Evolutionary conservation across 2,329 filamentous ascomycete species (phyloP).

Genomic region (Talaromyces albobiverticillius): DNA sequence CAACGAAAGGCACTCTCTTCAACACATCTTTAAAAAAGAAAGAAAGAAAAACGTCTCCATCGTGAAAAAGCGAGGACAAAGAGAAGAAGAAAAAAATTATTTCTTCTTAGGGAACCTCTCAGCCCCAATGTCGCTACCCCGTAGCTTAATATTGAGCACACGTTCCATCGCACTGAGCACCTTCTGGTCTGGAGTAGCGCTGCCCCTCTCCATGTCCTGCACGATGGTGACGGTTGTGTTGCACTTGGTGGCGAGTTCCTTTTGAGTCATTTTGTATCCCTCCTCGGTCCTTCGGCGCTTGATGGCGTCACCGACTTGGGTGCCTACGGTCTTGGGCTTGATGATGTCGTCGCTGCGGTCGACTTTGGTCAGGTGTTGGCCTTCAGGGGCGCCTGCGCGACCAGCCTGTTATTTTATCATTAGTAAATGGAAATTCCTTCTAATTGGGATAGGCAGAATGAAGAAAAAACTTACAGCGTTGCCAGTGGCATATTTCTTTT

Average conservation of each 20-base stretch:
- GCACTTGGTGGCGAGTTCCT: conserved; percentile 79
- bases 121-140: conserved; percentile 79
- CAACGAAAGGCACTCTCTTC: neutral
- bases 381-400: conserved; percentile 60
- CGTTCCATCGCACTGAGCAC: conserved; percentile 74
- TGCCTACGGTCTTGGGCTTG: conserved; percentile 89
- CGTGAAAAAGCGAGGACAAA: neutral
- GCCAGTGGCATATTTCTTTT: conserved; percentile 83
- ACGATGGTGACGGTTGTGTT: conserved; percentile 80
- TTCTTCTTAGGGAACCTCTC: conserved; percentile 79
- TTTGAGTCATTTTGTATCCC: conserved; percentile 95
- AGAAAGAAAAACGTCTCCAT: too few species aligned
- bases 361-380: conserved; percentile 95
- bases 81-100: conserved; percentile 26
- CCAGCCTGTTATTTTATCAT: conserved; percentile 33
- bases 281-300: conserved; percentile 72
- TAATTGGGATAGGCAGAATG: neutral
- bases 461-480: conserved; percentile 66
- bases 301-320: conserved; percentile 78
- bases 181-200: conserved; percentile 78
- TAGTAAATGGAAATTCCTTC: too few species aligned
- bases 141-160: conserved; percentile 81
- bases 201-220: conserved; percentile 80
- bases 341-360: conserved; percentile 97
- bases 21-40: neutral